These are phyloP conservation scores for Collybia sordida DNA, from an alignment of 768 basidiomycete genomes.

Conservation along the genomic window DNA sequence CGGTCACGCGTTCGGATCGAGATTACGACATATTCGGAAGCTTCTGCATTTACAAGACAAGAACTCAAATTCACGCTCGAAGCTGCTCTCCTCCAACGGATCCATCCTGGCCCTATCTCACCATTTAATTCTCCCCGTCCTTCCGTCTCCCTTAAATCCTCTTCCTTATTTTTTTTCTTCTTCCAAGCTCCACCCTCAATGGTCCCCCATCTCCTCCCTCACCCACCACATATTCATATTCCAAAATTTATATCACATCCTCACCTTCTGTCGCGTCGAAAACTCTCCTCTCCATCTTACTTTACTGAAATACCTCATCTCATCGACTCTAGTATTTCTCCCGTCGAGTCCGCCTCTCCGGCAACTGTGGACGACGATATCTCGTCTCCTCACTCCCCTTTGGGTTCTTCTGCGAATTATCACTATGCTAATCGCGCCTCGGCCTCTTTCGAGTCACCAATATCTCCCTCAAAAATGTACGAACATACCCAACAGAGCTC, in stretches of 20 bases:
- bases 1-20: conserved; percentile 30
- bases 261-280: conserved; percentile 18
- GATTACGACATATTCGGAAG: conserved; percentile 27
- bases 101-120: conserved; percentile 16
- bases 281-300: conserved; percentile 21
- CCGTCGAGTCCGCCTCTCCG: conserved; percentile 25
- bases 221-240: conserved; percentile 19
- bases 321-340: conserved; percentile 20
- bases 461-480: conserved; percentile 31
- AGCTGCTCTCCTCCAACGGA: conserved; percentile 19
- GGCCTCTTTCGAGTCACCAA: conserved; percentile 29
- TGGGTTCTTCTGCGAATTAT: conserved; percentile 24
- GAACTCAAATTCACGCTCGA: conserved; percentile 4
- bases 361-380: conserved; percentile 35
- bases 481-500: conserved; percentile 17
- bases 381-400: conserved; percentile 31
- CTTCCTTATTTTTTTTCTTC: conserved; percentile 4
- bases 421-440: conserved; percentile 28
- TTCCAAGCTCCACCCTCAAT: conserved; percentile 11
- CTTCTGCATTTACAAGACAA: conserved; percentile 9
- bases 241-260: conserved; percentile 21
- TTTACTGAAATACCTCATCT: conserved; percentile 23
- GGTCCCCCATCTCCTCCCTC: conserved; percentile 22
- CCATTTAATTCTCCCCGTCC: conserved; percentile 6
- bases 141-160: conserved; percentile 16